A percentile compares a stretch with the other conserved stretches of the same genome.
phyloP scores from a whole-genome alignment of 139 green algal species.

The Diplosphaera chodatii region DNA sequence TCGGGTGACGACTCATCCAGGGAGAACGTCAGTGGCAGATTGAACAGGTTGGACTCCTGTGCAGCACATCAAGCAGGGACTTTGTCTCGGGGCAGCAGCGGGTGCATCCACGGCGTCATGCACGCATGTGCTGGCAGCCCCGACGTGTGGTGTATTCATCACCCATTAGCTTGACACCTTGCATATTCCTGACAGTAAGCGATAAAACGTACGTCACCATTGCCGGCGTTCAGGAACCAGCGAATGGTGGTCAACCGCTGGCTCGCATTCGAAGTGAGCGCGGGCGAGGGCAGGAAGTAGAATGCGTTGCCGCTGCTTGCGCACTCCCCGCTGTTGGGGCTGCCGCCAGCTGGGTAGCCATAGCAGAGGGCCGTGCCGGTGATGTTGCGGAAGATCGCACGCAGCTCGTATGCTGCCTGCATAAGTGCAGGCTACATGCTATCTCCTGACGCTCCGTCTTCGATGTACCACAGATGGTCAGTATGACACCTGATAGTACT shows the following conservation, averaged over 20 bases:
- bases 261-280: neutral
- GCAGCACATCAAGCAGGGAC: neutral
- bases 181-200: neutral
- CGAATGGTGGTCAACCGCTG: slow-evolving; percentile 5
- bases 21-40: slow-evolving; percentile 18
- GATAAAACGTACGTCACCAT: neutral
- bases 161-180: no score
- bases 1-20: slow-evolving; percentile 12
- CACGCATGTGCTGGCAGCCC: no score
- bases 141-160: no score
- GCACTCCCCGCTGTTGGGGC: no score
- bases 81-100: no score
- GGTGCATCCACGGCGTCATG: no score
- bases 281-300: neutral
- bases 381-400: neutral
- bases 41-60: slow-evolving; percentile 19
- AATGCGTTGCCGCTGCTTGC: neutral
- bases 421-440: no score
- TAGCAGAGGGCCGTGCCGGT: neutral
- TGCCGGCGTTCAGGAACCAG: slow-evolving; percentile 4
- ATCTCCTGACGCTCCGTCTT: neutral
- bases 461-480: no score
- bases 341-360: neutral
- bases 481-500: no score
- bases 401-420: neutral